A percentile compares a stretch with the other conserved stretches of the same genome.
Evolutionary conservation across 768 basidiomycete genomes (phyloP).

Genomic region (Albatrellus ellisii): DNA sequence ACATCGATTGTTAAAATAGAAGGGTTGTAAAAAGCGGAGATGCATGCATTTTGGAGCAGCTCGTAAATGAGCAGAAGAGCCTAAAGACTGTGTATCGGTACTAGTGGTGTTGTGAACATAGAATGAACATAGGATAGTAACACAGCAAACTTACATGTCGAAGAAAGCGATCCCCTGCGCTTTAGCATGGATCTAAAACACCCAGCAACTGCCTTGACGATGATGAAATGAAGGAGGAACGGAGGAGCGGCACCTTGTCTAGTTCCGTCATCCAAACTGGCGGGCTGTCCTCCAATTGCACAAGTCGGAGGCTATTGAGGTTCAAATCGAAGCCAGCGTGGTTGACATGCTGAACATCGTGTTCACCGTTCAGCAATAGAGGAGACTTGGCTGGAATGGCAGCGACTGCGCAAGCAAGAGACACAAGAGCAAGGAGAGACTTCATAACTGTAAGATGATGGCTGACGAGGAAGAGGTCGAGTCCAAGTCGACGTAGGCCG

Average conservation of each 20-base stretch:
- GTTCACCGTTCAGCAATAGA: slow-evolving; percentile 2
- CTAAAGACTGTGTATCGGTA: slow-evolving; percentile 13
- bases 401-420: slow-evolving; percentile 29
- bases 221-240: not conserved
- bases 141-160: slow-evolving; percentile 59
- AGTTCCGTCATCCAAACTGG: slow-evolving; percentile 80
- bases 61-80: not conserved
- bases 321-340: slow-evolving; percentile 37
- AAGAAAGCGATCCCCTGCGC: slow-evolving; percentile 73
- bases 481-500: not conserved
- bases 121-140: slow-evolving; percentile 1
- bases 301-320: slow-evolving; percentile 56
- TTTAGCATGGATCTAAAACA: slow-evolving; percentile 60
- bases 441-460: slow-evolving; percentile 38
- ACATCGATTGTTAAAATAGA: not conserved
- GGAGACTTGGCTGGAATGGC: slow-evolving; percentile 24
- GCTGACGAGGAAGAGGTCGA: not conserved
- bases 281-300: slow-evolving; percentile 56
- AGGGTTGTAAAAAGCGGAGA: not conserved
- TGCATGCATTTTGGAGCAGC: not conserved
- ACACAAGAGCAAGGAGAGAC: slow-evolving; percentile 29
- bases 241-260: slow-evolving; percentile 50
- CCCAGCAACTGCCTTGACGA: not conserved
- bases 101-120: slow-evolving; percentile 10
- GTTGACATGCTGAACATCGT: not conserved